A percentile compares a stretch with the other conserved stretches of the same genome.
Evolutionary conservation across 83 land plant genomes (phyloP).

Genomic region (Isoetes engelmannii): DNA sequence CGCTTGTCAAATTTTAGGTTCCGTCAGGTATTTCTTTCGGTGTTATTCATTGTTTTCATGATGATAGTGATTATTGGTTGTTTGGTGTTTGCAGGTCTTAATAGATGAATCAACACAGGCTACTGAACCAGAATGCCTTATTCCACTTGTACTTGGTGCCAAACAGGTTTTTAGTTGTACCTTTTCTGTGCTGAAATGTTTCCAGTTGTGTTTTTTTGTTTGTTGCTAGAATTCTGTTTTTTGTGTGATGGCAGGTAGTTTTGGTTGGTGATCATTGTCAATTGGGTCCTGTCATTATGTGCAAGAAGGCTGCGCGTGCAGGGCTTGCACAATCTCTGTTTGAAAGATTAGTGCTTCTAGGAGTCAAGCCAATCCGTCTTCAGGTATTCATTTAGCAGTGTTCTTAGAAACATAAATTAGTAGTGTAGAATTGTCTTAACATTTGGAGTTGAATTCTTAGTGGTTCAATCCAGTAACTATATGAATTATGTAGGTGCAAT

Average conservation of each 20-base stretch:
- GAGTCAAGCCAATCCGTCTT: slow-evolving; percentile 88
- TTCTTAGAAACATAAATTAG: not conserved
- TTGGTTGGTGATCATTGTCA: slow-evolving; percentile 99
- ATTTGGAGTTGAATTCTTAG: not conserved
- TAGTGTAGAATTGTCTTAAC: not conserved
- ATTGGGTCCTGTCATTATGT: slow-evolving; percentile 98
- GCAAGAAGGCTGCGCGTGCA: slow-evolving; percentile 99
- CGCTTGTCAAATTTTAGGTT: slow-evolving; percentile 85
- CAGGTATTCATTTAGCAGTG: slow-evolving; percentile 53
- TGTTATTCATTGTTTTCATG: not conserved
- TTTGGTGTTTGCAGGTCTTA: slow-evolving; percentile 50
- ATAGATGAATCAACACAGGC: slow-evolving; percentile 99
- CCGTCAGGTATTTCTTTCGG: slow-evolving; percentile 55
- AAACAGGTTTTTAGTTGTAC: slow-evolving; percentile 58
- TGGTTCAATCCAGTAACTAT: not conserved
- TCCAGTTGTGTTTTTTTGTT: not conserved
- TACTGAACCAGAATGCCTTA: slow-evolving; percentile 97
- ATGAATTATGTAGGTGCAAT: slow-evolving; percentile 74
- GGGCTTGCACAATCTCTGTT: slow-evolving; percentile 98
- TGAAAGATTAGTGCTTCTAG: slow-evolving; percentile 94
- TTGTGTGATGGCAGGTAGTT: slow-evolving; percentile 48
- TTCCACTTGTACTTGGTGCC: slow-evolving; percentile 90
- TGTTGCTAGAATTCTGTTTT: not conserved
- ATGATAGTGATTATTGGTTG: not conserved
- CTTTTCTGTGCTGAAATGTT: not conserved